Base-by-base conservation (phyloP, 257 asterid genomes). In the Nicotiana benthamiana region DNA sequence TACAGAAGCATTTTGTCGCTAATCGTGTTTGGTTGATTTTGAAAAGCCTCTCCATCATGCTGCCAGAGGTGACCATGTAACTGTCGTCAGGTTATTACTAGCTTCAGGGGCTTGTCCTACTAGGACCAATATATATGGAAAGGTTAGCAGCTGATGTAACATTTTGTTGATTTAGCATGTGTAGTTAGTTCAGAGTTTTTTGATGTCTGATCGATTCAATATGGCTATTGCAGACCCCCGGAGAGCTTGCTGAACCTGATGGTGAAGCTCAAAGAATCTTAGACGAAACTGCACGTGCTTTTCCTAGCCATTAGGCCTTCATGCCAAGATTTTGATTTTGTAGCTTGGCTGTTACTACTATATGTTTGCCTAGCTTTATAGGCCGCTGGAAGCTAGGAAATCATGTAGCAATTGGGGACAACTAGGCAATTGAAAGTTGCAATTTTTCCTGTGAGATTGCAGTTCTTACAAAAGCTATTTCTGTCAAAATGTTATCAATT, bases 1-100 rank as follows among this genome's bases (percentile, higher is more conserved):
- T 67, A 67, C 46, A 5, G 10, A 36, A 78, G 64, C 77, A 46
- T 18, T 40, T 16, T 75, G 54, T 80, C 10, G 13, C 53, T 75
- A 81, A 59, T 81, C 9, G n/a, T 72, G 54, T 81, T 27, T 82
- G 40, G 30, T 48, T 74, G 78, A 74, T 24, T 46, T 74, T 74
- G 78, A 74, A 63, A 76, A 92, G 98, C 97, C 98, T 81, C 97
- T 94, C 63, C 98, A 92, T 82, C 94, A 92, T 87, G 98, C 98
- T 79, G 97, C 94, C 56, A 87, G 97, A 86, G 97, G 98, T 3
- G 97, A 94, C 84, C 89, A 89, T 72, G 87, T 54, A 62, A 82
- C 84, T 84, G 89, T 86, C 36, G 75, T 94, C 32, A 84, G 87
- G 63, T 77, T 94, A 83, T 83, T 92, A 88, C 87, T 91, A 34